Conservation (phyloP, 257 asterid genomes). For the Henckelia pumila region DNA sequence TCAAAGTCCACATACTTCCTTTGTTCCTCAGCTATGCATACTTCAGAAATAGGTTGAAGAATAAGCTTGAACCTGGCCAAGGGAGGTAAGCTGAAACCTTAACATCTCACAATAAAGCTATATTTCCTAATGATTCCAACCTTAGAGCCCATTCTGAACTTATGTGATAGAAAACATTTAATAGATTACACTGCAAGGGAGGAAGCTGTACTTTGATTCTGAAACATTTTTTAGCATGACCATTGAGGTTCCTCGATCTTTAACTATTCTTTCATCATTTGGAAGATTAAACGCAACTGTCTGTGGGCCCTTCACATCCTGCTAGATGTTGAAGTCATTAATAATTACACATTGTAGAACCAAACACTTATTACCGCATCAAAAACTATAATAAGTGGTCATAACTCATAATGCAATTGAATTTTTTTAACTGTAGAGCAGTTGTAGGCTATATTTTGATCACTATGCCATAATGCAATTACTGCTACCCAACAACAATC, state of each 20-base stretch:
- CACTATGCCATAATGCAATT: not conserved
- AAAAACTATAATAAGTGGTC: no score
- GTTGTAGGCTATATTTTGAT: no score
- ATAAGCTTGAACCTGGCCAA: conserved; percentile 80
- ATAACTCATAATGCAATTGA: no score
- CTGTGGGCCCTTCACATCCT: conserved; percentile 99
- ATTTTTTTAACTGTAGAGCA: no score
- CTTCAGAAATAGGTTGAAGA: conserved; percentile 83
- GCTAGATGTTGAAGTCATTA: conserved; percentile 17
- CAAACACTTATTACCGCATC: not conserved
- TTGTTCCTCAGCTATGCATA: conserved; percentile 70
- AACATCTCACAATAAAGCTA: conserved; percentile 21
- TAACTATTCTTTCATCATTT: conserved; percentile 87
- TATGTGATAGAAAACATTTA: not conserved
- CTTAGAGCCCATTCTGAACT: conserved; percentile 10
- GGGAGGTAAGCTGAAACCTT: conserved; percentile 22
- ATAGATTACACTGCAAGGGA: conserved; percentile 9
- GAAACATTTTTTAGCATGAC: conserved; percentile 97
- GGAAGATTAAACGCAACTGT: conserved; percentile 98
- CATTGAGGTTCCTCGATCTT: conserved; percentile 94
- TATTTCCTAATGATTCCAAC: conserved; percentile 2
- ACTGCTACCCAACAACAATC: not conserved
- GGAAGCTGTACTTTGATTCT: conserved; percentile 72
- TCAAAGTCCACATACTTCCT: conserved; percentile 69
- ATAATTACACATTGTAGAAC: not conserved